Conservation (phyloP, 2,329 filamentous ascomycete genomes). For the Onygenales sp. region DNA sequence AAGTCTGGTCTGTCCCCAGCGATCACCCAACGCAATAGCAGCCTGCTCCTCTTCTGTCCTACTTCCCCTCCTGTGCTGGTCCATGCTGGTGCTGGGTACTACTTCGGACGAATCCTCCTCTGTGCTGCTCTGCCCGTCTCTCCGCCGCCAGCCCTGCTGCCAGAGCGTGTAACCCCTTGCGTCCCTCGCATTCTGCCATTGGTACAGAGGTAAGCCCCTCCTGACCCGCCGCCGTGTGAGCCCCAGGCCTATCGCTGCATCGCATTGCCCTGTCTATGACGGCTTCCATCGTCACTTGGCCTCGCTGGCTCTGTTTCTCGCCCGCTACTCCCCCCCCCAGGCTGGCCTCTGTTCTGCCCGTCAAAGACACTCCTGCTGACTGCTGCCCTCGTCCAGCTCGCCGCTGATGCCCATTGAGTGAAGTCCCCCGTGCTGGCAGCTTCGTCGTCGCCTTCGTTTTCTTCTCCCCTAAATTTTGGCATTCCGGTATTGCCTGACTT, state of each 20-base stretch:
- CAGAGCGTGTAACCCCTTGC: slow-evolving; percentile 1
- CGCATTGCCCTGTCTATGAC: background rate
- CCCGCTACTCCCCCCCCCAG: background rate
- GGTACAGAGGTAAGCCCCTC: background rate
- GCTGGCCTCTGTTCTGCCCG: background rate
- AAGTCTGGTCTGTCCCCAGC: background rate
- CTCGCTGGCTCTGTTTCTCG: slow-evolving; percentile 1
- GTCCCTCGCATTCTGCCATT: background rate
- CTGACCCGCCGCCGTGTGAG: background rate
- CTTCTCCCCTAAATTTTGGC: background rate
- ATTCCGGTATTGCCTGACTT: slow-evolving; percentile 7
- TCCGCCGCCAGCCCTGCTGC: slow-evolving; percentile 11
- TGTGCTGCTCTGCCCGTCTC: slow-evolving; percentile 14
- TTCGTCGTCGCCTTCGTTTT: background rate
- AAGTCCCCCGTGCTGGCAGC: background rate
- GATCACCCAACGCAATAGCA: background rate
- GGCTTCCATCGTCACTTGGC: background rate
- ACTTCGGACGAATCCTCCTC: slow-evolving; percentile 1
- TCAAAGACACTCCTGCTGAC: background rate
- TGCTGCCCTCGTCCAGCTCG: background rate
- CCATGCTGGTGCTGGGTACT: background rate
- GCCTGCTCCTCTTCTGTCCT: slow-evolving; percentile 1
- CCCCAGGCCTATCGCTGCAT: background rate
- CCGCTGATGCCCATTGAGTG: background rate
- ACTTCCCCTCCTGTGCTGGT: background rate